phyloP scores from a whole-genome alignment of 2,329 filamentous ascomycete genomes.

The Sclerotinia minor region DNA sequence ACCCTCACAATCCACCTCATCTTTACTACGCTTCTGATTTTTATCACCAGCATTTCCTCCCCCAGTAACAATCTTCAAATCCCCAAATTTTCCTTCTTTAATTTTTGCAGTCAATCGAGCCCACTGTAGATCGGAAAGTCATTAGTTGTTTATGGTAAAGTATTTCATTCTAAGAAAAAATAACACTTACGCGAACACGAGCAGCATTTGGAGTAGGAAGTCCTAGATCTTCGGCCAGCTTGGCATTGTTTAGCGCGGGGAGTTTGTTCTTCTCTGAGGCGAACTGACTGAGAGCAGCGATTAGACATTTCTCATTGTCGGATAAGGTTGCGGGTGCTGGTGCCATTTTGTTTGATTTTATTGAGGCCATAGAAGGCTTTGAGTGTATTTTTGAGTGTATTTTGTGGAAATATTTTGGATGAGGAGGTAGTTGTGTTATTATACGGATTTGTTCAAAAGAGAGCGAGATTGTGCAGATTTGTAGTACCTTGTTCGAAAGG shows the following conservation, averaged over 20 bases:
- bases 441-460: background rate
- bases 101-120: background rate
- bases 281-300: background rate
- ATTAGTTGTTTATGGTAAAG: background rate
- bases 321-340: background rate
- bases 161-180: background rate
- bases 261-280: background rate
- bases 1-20: background rate
- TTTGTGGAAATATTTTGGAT: background rate
- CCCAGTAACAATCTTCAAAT: background rate
- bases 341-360: background rate
- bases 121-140: background rate
- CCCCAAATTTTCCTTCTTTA: background rate
- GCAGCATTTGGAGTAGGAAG: background rate
- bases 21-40: background rate
- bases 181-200: background rate
- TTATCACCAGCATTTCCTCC: background rate
- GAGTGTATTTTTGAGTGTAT: background rate
- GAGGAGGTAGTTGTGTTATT: background rate
- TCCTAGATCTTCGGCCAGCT: background rate
- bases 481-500: background rate
- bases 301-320: background rate
- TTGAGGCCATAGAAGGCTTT: background rate
- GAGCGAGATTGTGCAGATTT: background rate
- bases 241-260: background rate